These are phyloP conservation scores for Angomonas desouzai DNA, from an alignment of 208 protist species.

Conservation along the genomic window DNA sequence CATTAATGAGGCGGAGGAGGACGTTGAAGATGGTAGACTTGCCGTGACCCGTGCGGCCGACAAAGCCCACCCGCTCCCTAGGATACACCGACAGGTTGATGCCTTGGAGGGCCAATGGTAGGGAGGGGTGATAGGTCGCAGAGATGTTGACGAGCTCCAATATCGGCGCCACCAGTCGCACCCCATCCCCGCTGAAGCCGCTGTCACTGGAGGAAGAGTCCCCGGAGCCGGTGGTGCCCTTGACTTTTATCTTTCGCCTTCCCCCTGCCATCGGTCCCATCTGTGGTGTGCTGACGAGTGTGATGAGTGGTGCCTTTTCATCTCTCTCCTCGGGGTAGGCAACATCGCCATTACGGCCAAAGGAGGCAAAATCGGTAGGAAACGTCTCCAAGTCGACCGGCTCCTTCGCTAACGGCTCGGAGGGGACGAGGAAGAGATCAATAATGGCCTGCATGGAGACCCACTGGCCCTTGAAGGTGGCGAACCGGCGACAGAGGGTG, in stretches of 20 bases:
- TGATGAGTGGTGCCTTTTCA: conserved; percentile 2
- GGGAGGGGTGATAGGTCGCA: conserved; percentile 43
- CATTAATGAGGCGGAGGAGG: conserved; percentile 70
- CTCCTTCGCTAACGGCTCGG: conserved; percentile 33
- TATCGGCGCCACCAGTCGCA: conserved; percentile 20
- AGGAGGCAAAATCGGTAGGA: not conserved
- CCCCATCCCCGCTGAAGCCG: conserved; percentile 1
- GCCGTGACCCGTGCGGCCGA: conserved; percentile 60
- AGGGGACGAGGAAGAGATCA: conserved; percentile 41
- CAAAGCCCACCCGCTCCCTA: conserved; percentile 45
- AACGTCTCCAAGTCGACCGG: conserved; percentile 7
- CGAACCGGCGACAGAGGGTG: conserved; percentile 32
- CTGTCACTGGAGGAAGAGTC: conserved; percentile 1
- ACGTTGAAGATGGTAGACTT: conserved; percentile 66
- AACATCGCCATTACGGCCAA: conserved; percentile 9
- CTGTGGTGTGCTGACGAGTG: conserved; percentile 6
- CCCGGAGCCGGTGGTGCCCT: not conserved
- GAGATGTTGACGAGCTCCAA: conserved; percentile 59
- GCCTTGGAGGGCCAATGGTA: conserved; percentile 44
- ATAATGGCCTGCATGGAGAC: conserved; percentile 48
- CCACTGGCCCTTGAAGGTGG: conserved; percentile 42
- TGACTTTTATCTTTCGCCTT: not conserved
- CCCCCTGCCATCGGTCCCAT: not conserved
- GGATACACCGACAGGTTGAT: conserved; percentile 45
- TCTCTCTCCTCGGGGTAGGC: not conserved